Conservation (phyloP, 2,329 filamentous ascomycete species). For the Penicillium sp. region DNA sequence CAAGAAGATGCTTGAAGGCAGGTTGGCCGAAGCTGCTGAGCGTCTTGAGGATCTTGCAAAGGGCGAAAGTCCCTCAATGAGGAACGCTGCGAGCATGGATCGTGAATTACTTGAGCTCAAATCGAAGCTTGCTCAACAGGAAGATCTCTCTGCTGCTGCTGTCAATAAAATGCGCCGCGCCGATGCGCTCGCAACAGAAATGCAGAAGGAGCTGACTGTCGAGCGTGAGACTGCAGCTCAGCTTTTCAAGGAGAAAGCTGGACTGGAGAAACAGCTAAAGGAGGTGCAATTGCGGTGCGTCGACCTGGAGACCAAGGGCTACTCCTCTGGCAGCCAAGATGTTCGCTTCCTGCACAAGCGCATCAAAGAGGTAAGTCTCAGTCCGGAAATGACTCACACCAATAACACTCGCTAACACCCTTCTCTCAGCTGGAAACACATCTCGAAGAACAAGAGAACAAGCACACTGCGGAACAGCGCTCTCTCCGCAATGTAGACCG, state of each 20-base stretch:
- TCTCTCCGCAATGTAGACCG: conserved; percentile 90
- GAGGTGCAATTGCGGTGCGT: conserved; percentile 85
- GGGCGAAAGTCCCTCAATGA: conserved; percentile 79
- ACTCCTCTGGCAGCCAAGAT: conserved; percentile 88
- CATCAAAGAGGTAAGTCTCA: conserved; percentile 77
- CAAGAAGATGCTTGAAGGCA: conserved; percentile 80
- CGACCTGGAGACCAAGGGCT: conserved; percentile 94
- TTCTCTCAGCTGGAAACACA: conserved; percentile 70
- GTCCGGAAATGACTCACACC: neutral
- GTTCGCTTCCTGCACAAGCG: conserved; percentile 90
- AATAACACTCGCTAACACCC: conserved; percentile 15
- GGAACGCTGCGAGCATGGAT: conserved; percentile 82
- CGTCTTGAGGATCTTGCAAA: conserved; percentile 81
- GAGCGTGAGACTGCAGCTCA: conserved; percentile 77
- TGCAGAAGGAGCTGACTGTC: conserved; percentile 83
- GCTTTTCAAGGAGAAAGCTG: conserved; percentile 83
- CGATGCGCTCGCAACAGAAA: conserved; percentile 77
- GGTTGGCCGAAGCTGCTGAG: conserved; percentile 77
- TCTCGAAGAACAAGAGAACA: conserved; percentile 74
- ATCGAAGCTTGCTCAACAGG: conserved; percentile 80
- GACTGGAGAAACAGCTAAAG: conserved; percentile 81
- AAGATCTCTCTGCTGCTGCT: conserved; percentile 84
- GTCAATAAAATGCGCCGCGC: conserved; percentile 96
- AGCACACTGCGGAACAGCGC: conserved; percentile 73
- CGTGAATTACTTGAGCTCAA: conserved; percentile 86